Evolutionary conservation across 345 rosid genomes (phyloP).

Genomic region (Raphanus sativus): DNA sequence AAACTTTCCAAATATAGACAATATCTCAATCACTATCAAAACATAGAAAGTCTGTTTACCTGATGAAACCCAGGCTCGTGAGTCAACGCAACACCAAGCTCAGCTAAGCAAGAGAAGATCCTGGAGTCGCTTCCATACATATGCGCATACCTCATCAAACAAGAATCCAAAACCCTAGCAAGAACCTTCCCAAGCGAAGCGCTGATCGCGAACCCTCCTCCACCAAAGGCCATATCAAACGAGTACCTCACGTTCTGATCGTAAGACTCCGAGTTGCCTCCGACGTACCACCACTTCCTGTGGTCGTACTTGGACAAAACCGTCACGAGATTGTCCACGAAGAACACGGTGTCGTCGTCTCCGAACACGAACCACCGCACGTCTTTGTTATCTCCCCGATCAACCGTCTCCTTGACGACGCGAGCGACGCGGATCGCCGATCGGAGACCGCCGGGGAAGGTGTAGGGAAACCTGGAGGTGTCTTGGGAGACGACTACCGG

Average conservation of each 20-base stretch:
- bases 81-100: constrained; percentile 78
- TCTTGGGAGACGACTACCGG: constrained; percentile 55
- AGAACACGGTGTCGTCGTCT: constrained; percentile 87
- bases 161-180: constrained; percentile 70
- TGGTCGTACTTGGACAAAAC: constrained; percentile 81
- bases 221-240: constrained; percentile 93
- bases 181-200: constrained; percentile 60
- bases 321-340: constrained; percentile 73
- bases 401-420: constrained; percentile 78
- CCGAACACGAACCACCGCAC: constrained; percentile 93
- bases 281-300: constrained; percentile 69
- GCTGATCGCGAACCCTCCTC: constrained; percentile 86
- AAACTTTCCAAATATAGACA: constrained; percentile 3
- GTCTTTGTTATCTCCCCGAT: constrained; percentile 45
- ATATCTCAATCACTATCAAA: background rate
- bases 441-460: constrained; percentile 65
- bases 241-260: constrained; percentile 77
- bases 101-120: constrained; percentile 83
- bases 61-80: constrained; percentile 96
- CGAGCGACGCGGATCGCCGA: constrained; percentile 89
- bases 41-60: constrained; percentile 41
- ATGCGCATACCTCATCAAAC: constrained; percentile 72
- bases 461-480: constrained; percentile 70
- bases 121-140: constrained; percentile 84
- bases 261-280: constrained; percentile 76